phyloP scores from a whole-genome alignment of 352 stramenopile genomes.

The Plasmopara viticola region DNA sequence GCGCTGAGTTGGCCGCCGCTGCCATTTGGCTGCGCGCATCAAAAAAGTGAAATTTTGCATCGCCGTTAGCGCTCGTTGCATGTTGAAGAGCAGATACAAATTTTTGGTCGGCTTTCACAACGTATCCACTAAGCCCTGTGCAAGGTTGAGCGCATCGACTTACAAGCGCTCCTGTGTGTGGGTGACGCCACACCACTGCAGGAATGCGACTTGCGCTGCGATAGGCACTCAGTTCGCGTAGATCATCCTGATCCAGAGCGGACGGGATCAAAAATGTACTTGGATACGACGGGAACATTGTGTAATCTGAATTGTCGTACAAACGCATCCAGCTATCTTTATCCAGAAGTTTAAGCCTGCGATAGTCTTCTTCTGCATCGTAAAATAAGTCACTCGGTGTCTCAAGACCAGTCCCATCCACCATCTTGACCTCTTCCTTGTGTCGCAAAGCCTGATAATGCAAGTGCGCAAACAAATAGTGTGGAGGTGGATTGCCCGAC shows the following conservation, averaged over 20 bases:
- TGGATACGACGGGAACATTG: slow-evolving; percentile 92
- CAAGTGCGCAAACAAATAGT: slow-evolving; percentile 73
- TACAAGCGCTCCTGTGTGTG: slow-evolving; percentile 87
- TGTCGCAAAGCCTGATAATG: slow-evolving; percentile 67
- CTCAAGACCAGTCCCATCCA: slow-evolving; percentile 29
- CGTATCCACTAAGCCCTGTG: slow-evolving; percentile 74
- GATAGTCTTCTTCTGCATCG: slow-evolving; percentile 73
- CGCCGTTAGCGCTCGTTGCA: slow-evolving; percentile 50
- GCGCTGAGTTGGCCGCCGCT: slow-evolving; percentile 73
- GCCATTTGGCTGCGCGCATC: slow-evolving; percentile 81
- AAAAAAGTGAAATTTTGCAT: slow-evolving; percentile 82
- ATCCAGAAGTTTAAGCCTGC: slow-evolving; percentile 67
- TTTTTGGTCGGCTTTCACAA: slow-evolving; percentile 76
- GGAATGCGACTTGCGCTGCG: slow-evolving; percentile 92
- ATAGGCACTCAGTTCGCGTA: slow-evolving; percentile 86
- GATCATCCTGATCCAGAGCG: slow-evolving; percentile 87
- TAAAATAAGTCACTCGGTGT: slow-evolving; percentile 57
- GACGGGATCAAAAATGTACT: slow-evolving; percentile 89
- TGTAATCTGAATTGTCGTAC: slow-evolving; percentile 84
- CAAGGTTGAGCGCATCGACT: slow-evolving; percentile 80
- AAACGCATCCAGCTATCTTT: slow-evolving; percentile 79
- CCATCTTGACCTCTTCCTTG: slow-evolving; percentile 21
- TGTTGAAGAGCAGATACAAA: slow-evolving; percentile 66
- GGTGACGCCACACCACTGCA: slow-evolving; percentile 90
- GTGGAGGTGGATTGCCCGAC: slow-evolving; percentile 14